Percentiles rank a stretch among this genome's conserved stretches.
These are phyloP conservation scores for Daldinia caldariorum DNA, from an alignment of 495 filamentous ascomycete genomes.

Conservation along the genomic window DNA sequence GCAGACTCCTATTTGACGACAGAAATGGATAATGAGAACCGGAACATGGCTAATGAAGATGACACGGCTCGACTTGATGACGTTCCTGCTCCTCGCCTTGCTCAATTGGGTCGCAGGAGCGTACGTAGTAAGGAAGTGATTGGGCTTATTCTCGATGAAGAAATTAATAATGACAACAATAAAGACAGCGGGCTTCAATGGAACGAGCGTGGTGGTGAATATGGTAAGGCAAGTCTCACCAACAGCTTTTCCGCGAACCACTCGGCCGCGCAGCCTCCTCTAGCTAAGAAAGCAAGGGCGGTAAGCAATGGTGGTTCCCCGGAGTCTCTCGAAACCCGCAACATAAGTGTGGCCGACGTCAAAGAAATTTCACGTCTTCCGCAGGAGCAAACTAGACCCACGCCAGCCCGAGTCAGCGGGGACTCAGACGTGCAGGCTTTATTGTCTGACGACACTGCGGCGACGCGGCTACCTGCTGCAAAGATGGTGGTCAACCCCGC, in stretches of 20 bases:
- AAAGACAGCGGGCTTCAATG: slow-evolving; percentile 12
- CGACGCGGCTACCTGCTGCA: slow-evolving; percentile 18
- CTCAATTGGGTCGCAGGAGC: slow-evolving; percentile 51
- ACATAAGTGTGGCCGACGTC: not conserved
- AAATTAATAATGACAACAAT: not conserved
- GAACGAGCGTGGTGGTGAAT: not conserved
- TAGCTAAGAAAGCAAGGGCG: not conserved
- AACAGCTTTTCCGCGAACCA: slow-evolving; percentile 11
- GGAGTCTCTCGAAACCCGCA: not conserved
- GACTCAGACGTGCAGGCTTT: slow-evolving; percentile 10
- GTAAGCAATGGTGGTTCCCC: not conserved
- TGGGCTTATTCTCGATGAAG: slow-evolving; percentile 49
- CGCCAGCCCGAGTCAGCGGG: slow-evolving; percentile 9
- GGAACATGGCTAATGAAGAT: slow-evolving; percentile 3
- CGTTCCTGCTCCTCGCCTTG: slow-evolving; percentile 45
- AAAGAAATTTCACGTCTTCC: not conserved
- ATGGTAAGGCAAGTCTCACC: slow-evolving; percentile 2
- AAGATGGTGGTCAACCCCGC: slow-evolving; percentile 54
- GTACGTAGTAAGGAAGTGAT: slow-evolving; percentile 58
- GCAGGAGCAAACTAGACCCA: slow-evolving; percentile 13
- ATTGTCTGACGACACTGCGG: slow-evolving; percentile 3
- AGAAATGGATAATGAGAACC: slow-evolving; percentile 7
- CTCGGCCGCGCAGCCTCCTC: not conserved
- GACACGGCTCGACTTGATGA: slow-evolving; percentile 5
- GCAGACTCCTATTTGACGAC: not conserved